Evolutionary conservation across 2,329 filamentous ascomycete genomes (phyloP).

Genomic region (Aquanectria penicillioides): DNA sequence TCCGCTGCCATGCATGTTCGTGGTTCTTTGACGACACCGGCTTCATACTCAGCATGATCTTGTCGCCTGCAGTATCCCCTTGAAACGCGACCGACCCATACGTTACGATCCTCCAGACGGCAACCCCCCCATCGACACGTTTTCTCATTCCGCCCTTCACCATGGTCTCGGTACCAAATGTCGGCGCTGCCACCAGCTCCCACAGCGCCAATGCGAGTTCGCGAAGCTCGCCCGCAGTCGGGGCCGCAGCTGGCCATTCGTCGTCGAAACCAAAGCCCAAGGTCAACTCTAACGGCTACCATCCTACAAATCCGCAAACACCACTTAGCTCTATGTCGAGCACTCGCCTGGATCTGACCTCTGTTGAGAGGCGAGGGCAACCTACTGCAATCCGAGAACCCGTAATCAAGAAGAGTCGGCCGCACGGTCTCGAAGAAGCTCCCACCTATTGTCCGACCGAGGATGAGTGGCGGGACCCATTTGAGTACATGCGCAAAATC

Average conservation of each 20-base stretch:
- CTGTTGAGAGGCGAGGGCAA: slow-evolving; percentile 91
- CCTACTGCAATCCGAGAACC: slow-evolving; percentile 80
- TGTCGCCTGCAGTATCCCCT: slow-evolving; percentile 32
- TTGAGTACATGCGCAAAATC: slow-evolving; percentile 94
- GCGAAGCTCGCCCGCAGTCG: slow-evolving; percentile 61
- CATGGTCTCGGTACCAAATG: slow-evolving; percentile 54
- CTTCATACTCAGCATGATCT: slow-evolving; percentile 39
- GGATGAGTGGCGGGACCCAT: slow-evolving; percentile 94
- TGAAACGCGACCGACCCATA: slow-evolving; percentile 31
- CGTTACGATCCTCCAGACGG: slow-evolving; percentile 21
- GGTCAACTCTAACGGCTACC: slow-evolving; percentile 63
- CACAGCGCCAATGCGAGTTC: slow-evolving; percentile 60
- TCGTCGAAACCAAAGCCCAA: slow-evolving; percentile 62
- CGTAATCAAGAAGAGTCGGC: slow-evolving; percentile 79
- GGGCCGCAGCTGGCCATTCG: slow-evolving; percentile 46
- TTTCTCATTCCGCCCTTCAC: slow-evolving; percentile 26
- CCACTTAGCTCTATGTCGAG: slow-evolving; percentile 67
- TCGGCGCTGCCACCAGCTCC: slow-evolving; percentile 48
- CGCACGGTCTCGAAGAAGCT: slow-evolving; percentile 87
- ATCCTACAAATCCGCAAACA: slow-evolving; percentile 59
- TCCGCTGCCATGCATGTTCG: slow-evolving; percentile 42
- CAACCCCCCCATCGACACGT: slow-evolving; percentile 16
- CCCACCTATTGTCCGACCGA: slow-evolving; percentile 90
- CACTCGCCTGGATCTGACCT: slow-evolving; percentile 80
- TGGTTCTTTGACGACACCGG: slow-evolving; percentile 38